Percentiles rank a stretch among this genome's conserved stretches.
These are phyloP conservation scores for Microsporum canis DNA, from an alignment of 2,329 filamentous ascomycete genomes.

Conservation along the genomic window DNA sequence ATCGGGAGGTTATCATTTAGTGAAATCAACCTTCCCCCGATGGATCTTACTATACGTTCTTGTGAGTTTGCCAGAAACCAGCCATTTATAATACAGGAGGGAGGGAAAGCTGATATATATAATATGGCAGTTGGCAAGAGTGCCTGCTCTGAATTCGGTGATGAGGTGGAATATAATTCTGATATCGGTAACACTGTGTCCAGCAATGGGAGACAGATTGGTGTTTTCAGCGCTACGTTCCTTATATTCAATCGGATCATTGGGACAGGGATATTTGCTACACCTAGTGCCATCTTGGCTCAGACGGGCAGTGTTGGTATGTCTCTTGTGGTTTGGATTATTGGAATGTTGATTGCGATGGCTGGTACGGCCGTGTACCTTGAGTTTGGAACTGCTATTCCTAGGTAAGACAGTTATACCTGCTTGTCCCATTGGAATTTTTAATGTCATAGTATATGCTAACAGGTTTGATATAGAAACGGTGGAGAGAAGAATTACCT, in stretches of 20 bases:
- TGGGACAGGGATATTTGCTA: slow-evolving; percentile 42
- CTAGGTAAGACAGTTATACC: slow-evolving; percentile 22
- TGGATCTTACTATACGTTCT: background rate
- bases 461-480: slow-evolving; percentile 24
- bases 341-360: slow-evolving; percentile 39
- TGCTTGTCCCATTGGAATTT: background rate
- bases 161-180: background rate
- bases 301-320: slow-evolving; percentile 37
- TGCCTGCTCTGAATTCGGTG: background rate
- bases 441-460: background rate
- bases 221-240: slow-evolving; percentile 33
- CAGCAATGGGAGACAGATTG: slow-evolving; percentile 23
- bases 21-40: background rate
- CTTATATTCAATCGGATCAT: slow-evolving; percentile 41
- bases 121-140: background rate
- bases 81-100: background rate
- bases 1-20: background rate
- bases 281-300: slow-evolving; percentile 36
- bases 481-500: slow-evolving; percentile 46
- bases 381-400: slow-evolving; percentile 42
- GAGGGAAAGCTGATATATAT: background rate
- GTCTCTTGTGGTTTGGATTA: slow-evolving; percentile 40
- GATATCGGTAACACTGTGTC: background rate
- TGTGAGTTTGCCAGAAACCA: background rate
- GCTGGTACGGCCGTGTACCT: slow-evolving; percentile 36